Percentiles rank a stretch among this genome's conserved stretches.
These are phyloP conservation scores for Quercus bicolor DNA, from an alignment of 306 rosid genomes.

Conservation along the genomic window DNA sequence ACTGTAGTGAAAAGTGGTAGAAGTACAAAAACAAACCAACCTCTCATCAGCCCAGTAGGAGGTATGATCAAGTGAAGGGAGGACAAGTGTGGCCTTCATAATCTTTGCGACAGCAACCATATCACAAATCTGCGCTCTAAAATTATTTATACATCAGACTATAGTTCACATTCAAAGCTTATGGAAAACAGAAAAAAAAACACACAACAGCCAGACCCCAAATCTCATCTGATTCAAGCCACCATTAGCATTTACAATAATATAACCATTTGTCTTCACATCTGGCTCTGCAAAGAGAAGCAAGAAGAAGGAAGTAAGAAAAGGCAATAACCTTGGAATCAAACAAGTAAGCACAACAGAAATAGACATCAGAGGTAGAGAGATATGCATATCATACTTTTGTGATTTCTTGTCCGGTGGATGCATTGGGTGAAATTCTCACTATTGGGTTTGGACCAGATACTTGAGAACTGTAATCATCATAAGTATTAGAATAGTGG, in stretches of 20 bases:
- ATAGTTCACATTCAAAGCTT: slow-evolving; percentile 17
- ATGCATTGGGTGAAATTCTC: slow-evolving; percentile 79
- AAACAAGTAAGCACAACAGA: slow-evolving; percentile 7
- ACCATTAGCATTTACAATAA: slow-evolving; percentile 94
- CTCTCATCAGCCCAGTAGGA: slow-evolving; percentile 98
- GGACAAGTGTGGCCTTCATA: slow-evolving; percentile 88
- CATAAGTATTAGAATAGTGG: background rate
- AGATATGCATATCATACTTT: slow-evolving; percentile 50
- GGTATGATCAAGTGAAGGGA: slow-evolving; percentile 95
- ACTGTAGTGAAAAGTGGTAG: slow-evolving; percentile 9
- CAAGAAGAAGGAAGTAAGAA: slow-evolving; percentile 16
- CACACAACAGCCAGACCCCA: slow-evolving; percentile 77
- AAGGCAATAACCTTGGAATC: slow-evolving; percentile 22
- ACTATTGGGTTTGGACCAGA: slow-evolving; percentile 71
- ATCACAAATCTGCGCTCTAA: slow-evolving; percentile 88
- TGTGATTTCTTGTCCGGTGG: slow-evolving; percentile 45
- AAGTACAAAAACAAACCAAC: slow-evolving; percentile 42
- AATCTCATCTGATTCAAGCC: slow-evolving; percentile 99
- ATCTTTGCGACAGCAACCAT: slow-evolving; percentile 96
- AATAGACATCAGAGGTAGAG: background rate
- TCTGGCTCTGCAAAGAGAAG: slow-evolving; percentile 51
- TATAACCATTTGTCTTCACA: slow-evolving; percentile 71
- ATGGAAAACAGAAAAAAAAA: slow-evolving; percentile 16
- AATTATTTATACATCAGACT: slow-evolving; percentile 36
- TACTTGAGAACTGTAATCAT: slow-evolving; percentile 50